A percentile compares a stretch with the other conserved stretches of the same genome.
Conservation (phyloP, 306 rosid genomes). For the Glycine soja region DNA sequence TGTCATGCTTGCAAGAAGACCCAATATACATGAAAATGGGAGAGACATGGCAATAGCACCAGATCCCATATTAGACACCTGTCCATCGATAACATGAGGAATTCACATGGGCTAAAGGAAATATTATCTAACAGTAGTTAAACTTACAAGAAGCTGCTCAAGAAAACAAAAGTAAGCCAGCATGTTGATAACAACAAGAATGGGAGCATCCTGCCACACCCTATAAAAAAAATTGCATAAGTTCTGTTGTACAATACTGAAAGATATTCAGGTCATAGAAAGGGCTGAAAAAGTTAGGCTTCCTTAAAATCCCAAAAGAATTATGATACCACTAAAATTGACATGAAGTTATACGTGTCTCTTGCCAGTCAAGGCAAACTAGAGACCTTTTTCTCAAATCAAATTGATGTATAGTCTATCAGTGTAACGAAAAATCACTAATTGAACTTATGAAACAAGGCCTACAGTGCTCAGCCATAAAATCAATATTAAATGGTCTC, state of each 20-base stretch:
- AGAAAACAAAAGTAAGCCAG: constrained; percentile 59
- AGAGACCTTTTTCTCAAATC: neutral
- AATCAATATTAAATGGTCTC: neutral
- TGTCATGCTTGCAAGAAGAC: constrained; percentile 87
- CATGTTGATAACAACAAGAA: constrained; percentile 56
- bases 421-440: neutral
- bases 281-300: neutral
- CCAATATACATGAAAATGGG: constrained; percentile 83
- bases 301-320: neutral
- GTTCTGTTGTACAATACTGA: constrained; percentile 37
- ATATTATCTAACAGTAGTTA: constrained; percentile 9
- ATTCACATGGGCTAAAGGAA: constrained; percentile 22
- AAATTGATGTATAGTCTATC: neutral
- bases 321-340: constrained; percentile 5
- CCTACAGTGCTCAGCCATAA: neutral
- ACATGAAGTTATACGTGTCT: neutral
- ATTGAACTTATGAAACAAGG: constrained; percentile 20
- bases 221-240: constrained; percentile 36
- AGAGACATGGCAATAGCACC: constrained; percentile 79
- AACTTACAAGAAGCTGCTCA: constrained; percentile 60
- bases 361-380: neutral
- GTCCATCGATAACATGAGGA: constrained; percentile 49
- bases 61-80: constrained; percentile 75
- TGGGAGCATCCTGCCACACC: constrained; percentile 58
- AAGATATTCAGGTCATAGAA: constrained; percentile 2